A percentile compares a stretch with the other conserved stretches of the same genome.
phyloP scores from a whole-genome alignment of 768 basidiomycete genomes.

The Phylloporus sp. region DNA sequence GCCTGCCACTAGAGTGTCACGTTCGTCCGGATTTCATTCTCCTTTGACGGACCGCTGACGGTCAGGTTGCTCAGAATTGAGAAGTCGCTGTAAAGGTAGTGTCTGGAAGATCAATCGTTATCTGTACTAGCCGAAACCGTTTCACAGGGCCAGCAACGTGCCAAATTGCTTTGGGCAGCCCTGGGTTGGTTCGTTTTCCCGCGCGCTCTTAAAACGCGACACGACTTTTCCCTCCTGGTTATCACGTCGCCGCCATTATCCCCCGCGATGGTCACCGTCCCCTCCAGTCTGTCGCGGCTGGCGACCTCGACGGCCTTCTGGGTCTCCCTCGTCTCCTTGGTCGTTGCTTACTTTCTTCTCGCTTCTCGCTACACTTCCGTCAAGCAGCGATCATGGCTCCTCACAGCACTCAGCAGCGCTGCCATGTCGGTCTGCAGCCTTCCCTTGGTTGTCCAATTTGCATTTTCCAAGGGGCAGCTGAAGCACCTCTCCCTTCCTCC shows the following conservation, averaged over 20 bases:
- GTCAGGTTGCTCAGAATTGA: background rate
- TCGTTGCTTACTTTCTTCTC: conserved; percentile 28
- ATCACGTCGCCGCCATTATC: conserved; percentile 22
- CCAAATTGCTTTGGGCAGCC: conserved; percentile 7
- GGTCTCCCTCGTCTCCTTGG: conserved; percentile 16
- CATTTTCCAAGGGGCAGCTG: conserved; percentile 23
- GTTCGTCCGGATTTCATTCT: conserved; percentile 8
- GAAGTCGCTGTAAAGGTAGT: conserved; percentile 12
- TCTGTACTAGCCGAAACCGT: conserved; percentile 15
- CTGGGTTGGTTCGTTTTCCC: conserved; percentile 14
- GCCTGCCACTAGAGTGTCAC: conserved; percentile 8
- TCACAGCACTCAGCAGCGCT: conserved; percentile 39
- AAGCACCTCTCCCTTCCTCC: conserved; percentile 21
- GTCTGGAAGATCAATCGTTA: conserved; percentile 10
- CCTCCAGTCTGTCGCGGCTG: conserved; percentile 15
- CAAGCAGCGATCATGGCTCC: conserved; percentile 47
- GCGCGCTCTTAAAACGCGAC: conserved; percentile 21
- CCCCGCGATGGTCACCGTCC: conserved; percentile 21
- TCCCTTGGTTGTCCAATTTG: conserved; percentile 36
- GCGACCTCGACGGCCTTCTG: conserved; percentile 23
- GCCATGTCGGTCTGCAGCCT: conserved; percentile 40
- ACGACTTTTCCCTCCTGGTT: conserved; percentile 2
- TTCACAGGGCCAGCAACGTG: conserved; percentile 27
- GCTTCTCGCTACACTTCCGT: conserved; percentile 29
- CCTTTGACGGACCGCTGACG: conserved; percentile 1